A percentile compares a stretch with the other conserved stretches of the same genome.
Evolutionary conservation across 2,329 filamentous ascomycete genomes (phyloP).

Genomic region (Fusarium anguioides): DNA sequence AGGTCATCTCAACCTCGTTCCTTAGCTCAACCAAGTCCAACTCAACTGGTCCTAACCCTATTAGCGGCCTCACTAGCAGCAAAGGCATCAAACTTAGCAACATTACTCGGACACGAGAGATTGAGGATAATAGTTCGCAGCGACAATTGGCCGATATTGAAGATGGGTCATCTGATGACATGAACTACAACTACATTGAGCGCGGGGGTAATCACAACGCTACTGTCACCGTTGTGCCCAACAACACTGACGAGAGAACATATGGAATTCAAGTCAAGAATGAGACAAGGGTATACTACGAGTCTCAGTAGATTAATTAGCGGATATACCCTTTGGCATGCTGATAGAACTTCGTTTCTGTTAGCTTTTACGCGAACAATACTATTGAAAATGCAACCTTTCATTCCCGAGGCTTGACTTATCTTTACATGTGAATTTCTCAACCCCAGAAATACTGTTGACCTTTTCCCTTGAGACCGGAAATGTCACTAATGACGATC

Average conservation of each 20-base stretch:
- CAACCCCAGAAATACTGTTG: no score
- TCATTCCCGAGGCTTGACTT: no score
- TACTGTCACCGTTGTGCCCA: constrained; percentile 4
- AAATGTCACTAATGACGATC: no score
- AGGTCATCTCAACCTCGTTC: constrained; percentile 12
- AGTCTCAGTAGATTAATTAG: background rate
- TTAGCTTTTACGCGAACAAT: no score
- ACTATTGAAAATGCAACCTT: no score
- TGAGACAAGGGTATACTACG: constrained; percentile 30
- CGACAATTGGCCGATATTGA: constrained; percentile 25
- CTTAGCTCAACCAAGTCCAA: constrained; percentile 21
- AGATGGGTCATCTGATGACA: constrained; percentile 28
- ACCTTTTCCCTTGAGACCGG: no score
- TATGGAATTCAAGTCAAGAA: constrained; percentile 35
- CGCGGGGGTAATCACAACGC: constrained; percentile 17
- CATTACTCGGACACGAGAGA: constrained; percentile 21
- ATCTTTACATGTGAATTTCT: no score
- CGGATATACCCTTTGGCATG: no score
- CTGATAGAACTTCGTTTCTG: no score
- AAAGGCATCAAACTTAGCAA: constrained; percentile 29
- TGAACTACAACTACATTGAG: constrained; percentile 21
- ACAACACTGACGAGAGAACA: background rate
- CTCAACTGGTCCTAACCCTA: constrained; percentile 19
- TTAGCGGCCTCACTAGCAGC: constrained; percentile 30
- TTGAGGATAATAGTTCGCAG: constrained; percentile 32